These are phyloP conservation scores for Dipodascopsis uninucleata DNA, from an alignment of 805 yeast species.

Conservation along the genomic window DNA sequence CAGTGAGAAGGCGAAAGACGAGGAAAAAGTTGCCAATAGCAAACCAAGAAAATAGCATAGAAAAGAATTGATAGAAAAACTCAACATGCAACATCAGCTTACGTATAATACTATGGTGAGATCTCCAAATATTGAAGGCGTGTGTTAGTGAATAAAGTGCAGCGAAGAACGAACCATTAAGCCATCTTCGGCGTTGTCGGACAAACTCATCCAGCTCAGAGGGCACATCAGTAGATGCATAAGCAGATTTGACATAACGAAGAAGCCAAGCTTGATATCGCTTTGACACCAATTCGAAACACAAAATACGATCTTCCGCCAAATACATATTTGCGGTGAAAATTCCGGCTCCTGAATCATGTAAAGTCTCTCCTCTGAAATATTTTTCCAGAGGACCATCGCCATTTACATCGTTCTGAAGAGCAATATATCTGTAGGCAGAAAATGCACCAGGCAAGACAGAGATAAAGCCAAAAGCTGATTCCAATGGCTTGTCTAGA, in stretches of 20 bases:
- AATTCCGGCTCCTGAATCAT: slow-evolving; percentile 66
- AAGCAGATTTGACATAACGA: slow-evolving; percentile 80
- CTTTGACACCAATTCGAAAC: slow-evolving; percentile 94
- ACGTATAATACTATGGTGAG: slow-evolving; percentile 64
- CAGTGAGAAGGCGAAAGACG: slow-evolving; percentile 82
- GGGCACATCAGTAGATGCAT: slow-evolving; percentile 95
- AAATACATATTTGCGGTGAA: slow-evolving; percentile 95
- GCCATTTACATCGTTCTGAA: slow-evolving; percentile 63
- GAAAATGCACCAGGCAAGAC: slow-evolving; percentile 97
- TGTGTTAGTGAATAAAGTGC: slow-evolving; percentile 82
- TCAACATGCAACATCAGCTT: slow-evolving; percentile 73
- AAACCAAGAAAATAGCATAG: slow-evolving; percentile 84
- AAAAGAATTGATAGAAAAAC: slow-evolving; percentile 70
- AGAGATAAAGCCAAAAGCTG: slow-evolving; percentile 88
- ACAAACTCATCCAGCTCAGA: slow-evolving; percentile 66
- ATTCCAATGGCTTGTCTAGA: slow-evolving; percentile 92
- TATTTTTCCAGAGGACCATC: slow-evolving; percentile 83
- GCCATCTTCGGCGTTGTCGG: slow-evolving; percentile 96
- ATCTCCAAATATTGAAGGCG: slow-evolving; percentile 68
- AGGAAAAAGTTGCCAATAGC: slow-evolving; percentile 85
- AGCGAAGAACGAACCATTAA: slow-evolving; percentile 95
- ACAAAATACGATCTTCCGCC: slow-evolving; percentile 93
- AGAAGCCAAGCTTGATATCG: slow-evolving; percentile 67
- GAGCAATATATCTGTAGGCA: slow-evolving; percentile 83
- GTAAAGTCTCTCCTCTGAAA: slow-evolving; percentile 85